Conservation (phyloP, 2,329 filamentous ascomycete genomes). For the Aspergillus sp. region DNA sequence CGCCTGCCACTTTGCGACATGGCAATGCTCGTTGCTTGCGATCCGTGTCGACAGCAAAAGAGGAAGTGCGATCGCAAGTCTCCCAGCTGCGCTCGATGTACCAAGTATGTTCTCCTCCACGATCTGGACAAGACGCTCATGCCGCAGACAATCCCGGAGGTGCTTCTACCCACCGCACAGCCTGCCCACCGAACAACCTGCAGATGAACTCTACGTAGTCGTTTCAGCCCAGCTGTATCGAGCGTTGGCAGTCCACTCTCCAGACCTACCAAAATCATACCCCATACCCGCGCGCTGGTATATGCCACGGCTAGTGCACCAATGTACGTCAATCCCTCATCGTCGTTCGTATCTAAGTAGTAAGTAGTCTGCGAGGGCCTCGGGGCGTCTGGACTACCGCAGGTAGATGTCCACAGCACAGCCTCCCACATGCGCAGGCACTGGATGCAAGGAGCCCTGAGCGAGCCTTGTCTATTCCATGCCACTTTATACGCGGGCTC, state of each 20-base stretch:
- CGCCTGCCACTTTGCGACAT: background rate
- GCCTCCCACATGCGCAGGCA: background rate
- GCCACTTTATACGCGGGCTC: conserved; percentile 3
- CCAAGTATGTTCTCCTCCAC: background rate
- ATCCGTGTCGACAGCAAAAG: conserved; percentile 5
- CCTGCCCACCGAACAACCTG: background rate
- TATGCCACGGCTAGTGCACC: background rate
- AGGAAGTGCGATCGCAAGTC: conserved; percentile 2
- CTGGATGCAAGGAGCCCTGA: conserved; percentile 2
- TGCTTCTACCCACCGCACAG: conserved; percentile 2
- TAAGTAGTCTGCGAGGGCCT: background rate
- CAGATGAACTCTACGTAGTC: background rate
- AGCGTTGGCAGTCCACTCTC: background rate
- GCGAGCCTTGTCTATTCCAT: conserved; percentile 6
- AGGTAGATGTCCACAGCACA: background rate
- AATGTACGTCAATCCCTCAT: background rate
- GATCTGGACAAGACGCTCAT: background rate
- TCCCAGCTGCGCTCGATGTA: conserved; percentile 1
- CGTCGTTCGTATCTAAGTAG: background rate
- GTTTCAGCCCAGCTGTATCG: background rate
- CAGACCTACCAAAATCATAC: background rate
- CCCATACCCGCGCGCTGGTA: background rate
- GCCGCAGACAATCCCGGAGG: background rate
- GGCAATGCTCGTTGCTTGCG: conserved; percentile 6
- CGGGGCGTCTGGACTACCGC: background rate